A percentile compares a stretch with the other conserved stretches of the same genome.
These are phyloP conservation scores for Aspergillus puulaauensis DNA, from an alignment of 2,329 filamentous ascomycete genomes.

Conservation along the genomic window DNA sequence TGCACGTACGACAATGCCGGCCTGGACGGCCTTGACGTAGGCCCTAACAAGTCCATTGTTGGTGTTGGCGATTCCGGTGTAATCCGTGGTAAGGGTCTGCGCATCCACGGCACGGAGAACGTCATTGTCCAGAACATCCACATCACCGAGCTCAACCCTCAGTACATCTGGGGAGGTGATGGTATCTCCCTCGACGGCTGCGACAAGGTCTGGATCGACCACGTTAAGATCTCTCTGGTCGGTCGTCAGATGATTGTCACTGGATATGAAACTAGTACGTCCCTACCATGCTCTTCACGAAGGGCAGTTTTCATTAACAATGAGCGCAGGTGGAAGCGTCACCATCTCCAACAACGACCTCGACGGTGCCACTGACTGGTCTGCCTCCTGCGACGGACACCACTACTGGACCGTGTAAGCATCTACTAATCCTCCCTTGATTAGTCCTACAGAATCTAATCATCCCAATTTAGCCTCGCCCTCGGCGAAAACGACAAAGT, in stretches of 20 bases:
- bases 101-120: conserved; percentile 48
- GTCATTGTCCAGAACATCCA: conserved; percentile 61
- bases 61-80: conserved; percentile 54
- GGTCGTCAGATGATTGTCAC: conserved; percentile 29
- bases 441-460: neutral
- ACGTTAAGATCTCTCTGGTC: conserved; percentile 43
- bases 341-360: conserved; percentile 58
- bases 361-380: conserved; percentile 55
- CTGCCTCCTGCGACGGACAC: conserved; percentile 56
- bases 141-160: conserved; percentile 53
- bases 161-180: conserved; percentile 60
- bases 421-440: too few species aligned
- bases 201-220: conserved; percentile 48
- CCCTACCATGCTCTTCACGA: conserved; percentile 52
- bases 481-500: conserved; percentile 55
- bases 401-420: conserved; percentile 57
- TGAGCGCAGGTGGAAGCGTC: conserved; percentile 6
- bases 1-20: conserved; percentile 52
- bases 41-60: conserved; percentile 57
- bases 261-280: conserved; percentile 25
- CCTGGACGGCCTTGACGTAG: conserved; percentile 50
- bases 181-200: conserved; percentile 52
- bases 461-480: conserved; percentile 43
- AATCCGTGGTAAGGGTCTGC: conserved; percentile 57
- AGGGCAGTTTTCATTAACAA: conserved; percentile 25